Base-by-base conservation (phyloP, 495 filamentous ascomycete genomes). In the Pyronema domesticum region DNA sequence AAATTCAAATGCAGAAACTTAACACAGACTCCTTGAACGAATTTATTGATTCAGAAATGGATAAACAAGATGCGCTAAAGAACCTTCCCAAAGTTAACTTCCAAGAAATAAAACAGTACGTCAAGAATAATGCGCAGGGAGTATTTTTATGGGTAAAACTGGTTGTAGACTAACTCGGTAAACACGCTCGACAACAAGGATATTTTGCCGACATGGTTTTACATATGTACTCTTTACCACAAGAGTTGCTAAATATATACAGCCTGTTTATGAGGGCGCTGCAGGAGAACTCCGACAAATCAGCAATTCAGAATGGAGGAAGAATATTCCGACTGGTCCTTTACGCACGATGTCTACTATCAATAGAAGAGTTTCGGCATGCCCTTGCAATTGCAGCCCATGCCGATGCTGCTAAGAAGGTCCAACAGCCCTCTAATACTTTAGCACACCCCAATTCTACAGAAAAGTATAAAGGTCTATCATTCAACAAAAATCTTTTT, bases 71-170 rank as follows among this genome's bases (percentile, higher is more conserved):
- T n/a, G 7, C 19, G 30, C 14, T 11, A 7, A 30, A 33, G 30
- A 49, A 23, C 46, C 46, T 17, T 9, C 6, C 7, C 7, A 34
- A n/a, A n/a, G n/a, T n/a, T n/a, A 34, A 9, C 46, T 30, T 49
- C 35, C 14, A 4, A 6, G 19, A 49, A 9, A 14, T 30, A 9
- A 34, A 7, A 23, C 9, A 49, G 6, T 43, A 49, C 14, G 50
- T 63, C 15, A 17, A 53, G 13, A 43, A 58, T 0, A 53, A 58
- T 35, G 55, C 59, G 1, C 48, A 56, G 19, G 59, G 56, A 7
- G 56, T 61, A 15, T 65, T 65, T 33, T 37, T 63, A 18, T 65
- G 60, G 62, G 55, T 61, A 10, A 42, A 37, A 7, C 52, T 60
- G 15, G 60, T 56, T 51, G n/a, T 36, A 3, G 15, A 53, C 7